Evolutionary conservation across 208 protist genomes (phyloP).

Genomic region (Acanthamoeba triangularis): DNA sequence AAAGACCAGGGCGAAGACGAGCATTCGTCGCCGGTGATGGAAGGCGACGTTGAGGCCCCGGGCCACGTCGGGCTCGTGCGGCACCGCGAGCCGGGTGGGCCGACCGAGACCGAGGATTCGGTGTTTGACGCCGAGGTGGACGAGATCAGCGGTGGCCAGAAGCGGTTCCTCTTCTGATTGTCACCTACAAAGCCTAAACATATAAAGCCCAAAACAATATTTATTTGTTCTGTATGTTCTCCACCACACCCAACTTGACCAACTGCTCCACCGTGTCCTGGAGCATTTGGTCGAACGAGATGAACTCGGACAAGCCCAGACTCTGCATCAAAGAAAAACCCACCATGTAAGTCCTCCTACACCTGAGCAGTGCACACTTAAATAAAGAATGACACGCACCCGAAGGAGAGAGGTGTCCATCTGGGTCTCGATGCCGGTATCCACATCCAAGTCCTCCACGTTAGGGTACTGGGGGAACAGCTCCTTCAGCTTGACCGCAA

Average conservation of each 20-base stretch:
- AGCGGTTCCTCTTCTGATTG: slow-evolving; percentile 6
- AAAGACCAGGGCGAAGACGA: neutral
- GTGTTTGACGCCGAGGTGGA: neutral
- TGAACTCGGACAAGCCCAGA: neutral
- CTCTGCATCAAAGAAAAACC: neutral
- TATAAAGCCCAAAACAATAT: too few relatives aligned
- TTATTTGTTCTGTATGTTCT: neutral
- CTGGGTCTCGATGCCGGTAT: neutral
- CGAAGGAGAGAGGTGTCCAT: neutral
- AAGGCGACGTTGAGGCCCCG: neutral
- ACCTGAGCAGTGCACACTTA: neutral
- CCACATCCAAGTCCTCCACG: neutral
- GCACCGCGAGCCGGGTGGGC: neutral
- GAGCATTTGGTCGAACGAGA: neutral
- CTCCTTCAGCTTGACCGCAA: neutral
- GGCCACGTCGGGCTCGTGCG: neutral
- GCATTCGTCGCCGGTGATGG: neutral
- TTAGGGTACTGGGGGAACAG: neutral
- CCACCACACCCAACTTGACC: neutral
- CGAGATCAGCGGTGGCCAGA: neutral
- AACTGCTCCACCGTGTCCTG: neutral
- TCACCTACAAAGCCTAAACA: too few relatives aligned
- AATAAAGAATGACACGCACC: neutral
- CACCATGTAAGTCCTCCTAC: neutral
- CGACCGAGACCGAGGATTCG: neutral